Evolutionary conservation across 1,284 basidiomycete genomes (phyloP).

Genomic region (Retiboletus fuscus): DNA sequence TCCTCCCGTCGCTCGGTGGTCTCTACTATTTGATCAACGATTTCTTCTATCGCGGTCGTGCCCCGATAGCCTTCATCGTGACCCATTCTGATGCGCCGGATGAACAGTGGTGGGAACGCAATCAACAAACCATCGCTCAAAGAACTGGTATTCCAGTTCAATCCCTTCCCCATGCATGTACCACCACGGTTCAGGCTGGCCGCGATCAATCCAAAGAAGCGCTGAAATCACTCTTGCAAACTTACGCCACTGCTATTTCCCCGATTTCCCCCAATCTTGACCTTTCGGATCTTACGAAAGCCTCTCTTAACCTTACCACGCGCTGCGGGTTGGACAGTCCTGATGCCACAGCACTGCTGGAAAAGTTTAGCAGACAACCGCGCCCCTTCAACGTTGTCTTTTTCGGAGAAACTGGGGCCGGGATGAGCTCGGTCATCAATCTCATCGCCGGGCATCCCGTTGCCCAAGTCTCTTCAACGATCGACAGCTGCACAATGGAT

Average conservation of each 20-base stretch:
- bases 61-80: constrained; percentile 47
- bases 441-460: constrained; percentile 15
- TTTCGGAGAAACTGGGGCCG: constrained; percentile 28
- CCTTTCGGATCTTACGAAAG: neutral
- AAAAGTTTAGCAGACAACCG: constrained; percentile 8
- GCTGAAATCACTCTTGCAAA: constrained; percentile 14
- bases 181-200: constrained; percentile 18
- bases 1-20: neutral
- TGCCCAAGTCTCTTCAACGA: constrained; percentile 14
- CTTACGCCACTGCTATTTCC: neutral
- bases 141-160: constrained; percentile 9
- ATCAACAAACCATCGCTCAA: constrained; percentile 1
- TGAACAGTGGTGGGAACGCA: constrained; percentile 26
- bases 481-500: constrained; percentile 15
- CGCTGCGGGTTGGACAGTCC: constrained; percentile 5
- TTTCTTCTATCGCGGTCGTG: constrained; percentile 25
- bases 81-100: constrained; percentile 43
- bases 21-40: constrained; percentile 23
- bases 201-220: constrained; percentile 12
- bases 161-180: constrained; percentile 16
- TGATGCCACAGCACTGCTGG: constrained; percentile 9
- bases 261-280: constrained; percentile 6
- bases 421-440: constrained; percentile 24
- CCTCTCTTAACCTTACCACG: neutral
- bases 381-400: constrained; percentile 21